phyloP scores from a whole-genome alignment of 306 rosid species.

The Sophora flavescens region DNA sequence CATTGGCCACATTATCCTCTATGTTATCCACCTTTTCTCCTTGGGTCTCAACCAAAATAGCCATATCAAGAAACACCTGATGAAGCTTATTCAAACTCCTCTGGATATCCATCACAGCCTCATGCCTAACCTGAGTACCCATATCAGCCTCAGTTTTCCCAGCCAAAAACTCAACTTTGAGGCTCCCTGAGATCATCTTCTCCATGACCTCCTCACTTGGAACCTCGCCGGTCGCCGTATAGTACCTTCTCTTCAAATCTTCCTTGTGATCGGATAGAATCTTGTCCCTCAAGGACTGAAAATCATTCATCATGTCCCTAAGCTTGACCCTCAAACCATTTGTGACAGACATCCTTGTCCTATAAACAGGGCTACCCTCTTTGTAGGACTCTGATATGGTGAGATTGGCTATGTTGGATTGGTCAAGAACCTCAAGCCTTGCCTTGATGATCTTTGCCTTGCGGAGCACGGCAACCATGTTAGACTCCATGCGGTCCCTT shows the following conservation, averaged over 20 bases:
- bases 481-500: constrained; percentile 81
- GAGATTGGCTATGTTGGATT: constrained; percentile 68
- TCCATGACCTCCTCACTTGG: constrained; percentile 79
- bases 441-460: constrained; percentile 70
- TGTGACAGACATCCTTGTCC: constrained; percentile 77
- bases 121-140: constrained; percentile 72
- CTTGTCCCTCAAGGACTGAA: constrained; percentile 74
- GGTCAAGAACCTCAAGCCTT: constrained; percentile 70
- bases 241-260: constrained; percentile 81
- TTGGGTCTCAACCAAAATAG: constrained; percentile 84
- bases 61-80: constrained; percentile 96
- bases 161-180: constrained; percentile 67
- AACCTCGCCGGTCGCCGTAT: constrained; percentile 61
- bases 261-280: constrained; percentile 79
- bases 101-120: constrained; percentile 80
- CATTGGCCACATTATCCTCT: constrained; percentile 83
- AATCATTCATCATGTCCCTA: constrained; percentile 78
- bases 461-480: constrained; percentile 80
- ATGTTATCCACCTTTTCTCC: constrained; percentile 82
- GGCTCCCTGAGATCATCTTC: constrained; percentile 67
- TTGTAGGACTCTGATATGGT: constrained; percentile 56
- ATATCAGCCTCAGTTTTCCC: constrained; percentile 73
- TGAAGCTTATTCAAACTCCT: constrained; percentile 92
- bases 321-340: constrained; percentile 81
- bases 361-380: constrained; percentile 69